Evolutionary conservation across 75 land plant genomes (phyloP).

Genomic region (Chamaecyparis obtusa): DNA sequence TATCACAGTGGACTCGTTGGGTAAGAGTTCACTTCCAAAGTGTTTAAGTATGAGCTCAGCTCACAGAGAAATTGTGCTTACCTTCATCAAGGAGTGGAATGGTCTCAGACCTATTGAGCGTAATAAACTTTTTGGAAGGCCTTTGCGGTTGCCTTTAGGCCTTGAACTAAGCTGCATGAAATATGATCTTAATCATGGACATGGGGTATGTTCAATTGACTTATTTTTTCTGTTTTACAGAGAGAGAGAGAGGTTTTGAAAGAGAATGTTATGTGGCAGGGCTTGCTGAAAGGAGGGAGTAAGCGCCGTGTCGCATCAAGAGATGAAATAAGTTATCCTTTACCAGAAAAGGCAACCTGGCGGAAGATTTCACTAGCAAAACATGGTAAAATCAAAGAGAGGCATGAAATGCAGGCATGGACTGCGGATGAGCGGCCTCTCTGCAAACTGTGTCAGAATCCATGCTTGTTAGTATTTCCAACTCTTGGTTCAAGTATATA

Average conservation of each 20-base stretch:
- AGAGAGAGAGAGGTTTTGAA: not conserved
- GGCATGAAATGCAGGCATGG: constrained; percentile 71
- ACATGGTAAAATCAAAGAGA: constrained; percentile 42
- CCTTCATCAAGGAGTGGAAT: constrained; percentile 74
- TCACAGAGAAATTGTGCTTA: constrained; percentile 20
- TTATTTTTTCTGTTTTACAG: not conserved
- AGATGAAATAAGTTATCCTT: constrained; percentile 52
- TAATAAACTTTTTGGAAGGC: constrained; percentile 70
- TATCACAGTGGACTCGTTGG: not conserved
- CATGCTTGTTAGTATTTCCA: constrained; percentile 69
- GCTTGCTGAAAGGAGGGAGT: constrained; percentile 82
- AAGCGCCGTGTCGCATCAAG: constrained; percentile 71
- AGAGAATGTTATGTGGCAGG: constrained; percentile 36
- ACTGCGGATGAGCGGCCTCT: constrained; percentile 57
- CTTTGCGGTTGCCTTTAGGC: constrained; percentile 74
- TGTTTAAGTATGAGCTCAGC: constrained; percentile 32
- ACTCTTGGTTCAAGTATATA: not conserved
- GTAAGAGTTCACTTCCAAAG: constrained; percentile 13
- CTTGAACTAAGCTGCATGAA: constrained; percentile 62
- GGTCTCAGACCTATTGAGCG: constrained; percentile 66
- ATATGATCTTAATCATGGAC: constrained; percentile 40
- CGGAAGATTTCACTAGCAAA: constrained; percentile 42
- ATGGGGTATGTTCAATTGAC: constrained; percentile 33
- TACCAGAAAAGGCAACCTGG: constrained; percentile 77
- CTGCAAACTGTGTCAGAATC: constrained; percentile 89